phyloP scores from a whole-genome alignment of 495 filamentous ascomycete genomes.

The Hypoxylon fragiforme region DNA sequence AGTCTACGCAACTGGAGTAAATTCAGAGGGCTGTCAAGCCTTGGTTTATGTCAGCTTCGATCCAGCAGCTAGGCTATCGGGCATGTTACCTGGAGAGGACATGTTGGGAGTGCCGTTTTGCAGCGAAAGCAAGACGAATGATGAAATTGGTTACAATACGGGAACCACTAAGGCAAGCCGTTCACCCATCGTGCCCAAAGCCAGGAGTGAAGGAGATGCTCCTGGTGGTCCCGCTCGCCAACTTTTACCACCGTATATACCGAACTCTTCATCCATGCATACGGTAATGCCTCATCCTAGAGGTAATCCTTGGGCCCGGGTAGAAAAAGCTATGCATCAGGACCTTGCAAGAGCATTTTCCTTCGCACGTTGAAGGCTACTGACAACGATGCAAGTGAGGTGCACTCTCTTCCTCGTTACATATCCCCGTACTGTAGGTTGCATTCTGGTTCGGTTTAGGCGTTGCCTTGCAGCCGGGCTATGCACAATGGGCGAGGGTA shows the following conservation, averaged over 20 bases:
- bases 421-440: conserved; percentile 6
- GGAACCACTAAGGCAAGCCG: no score
- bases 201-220: conserved; percentile 5
- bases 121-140: background rate
- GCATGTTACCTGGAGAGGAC: conserved; percentile 44
- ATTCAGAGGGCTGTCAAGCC: conserved; percentile 45
- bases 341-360: conserved; percentile 19
- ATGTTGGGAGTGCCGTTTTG: conserved; percentile 26
- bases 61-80: conserved; percentile 43
- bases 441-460: background rate
- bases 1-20: conserved; percentile 54
- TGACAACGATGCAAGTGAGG: conserved; percentile 5
- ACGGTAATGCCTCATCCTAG: conserved; percentile 1
- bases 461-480: background rate
- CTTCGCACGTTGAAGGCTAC: conserved; percentile 23
- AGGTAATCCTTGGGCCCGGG: conserved; percentile 22
- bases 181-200: background rate
- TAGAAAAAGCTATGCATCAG: conserved; percentile 32
- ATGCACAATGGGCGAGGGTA: background rate
- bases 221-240: background rate
- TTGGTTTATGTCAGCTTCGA: conserved; percentile 69
- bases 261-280: conserved; percentile 9
- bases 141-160: background rate
- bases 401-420: background rate
- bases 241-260: conserved; percentile 16